phyloP scores from a whole-genome alignment of 441 rosid genomes.

The Melastoma candidum region DNA sequence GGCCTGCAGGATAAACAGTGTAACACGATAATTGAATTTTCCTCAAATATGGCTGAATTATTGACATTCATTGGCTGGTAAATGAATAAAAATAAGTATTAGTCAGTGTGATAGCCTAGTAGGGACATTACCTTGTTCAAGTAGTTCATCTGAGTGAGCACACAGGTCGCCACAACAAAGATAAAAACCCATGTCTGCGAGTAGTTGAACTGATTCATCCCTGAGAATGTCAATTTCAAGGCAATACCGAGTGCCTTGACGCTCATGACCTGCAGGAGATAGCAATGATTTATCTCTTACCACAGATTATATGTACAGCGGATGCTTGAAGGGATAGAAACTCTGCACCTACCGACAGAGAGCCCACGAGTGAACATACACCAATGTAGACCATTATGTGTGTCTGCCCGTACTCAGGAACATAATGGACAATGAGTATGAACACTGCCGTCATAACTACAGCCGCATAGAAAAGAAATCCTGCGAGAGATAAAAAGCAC shows the following conservation, averaged over 20 bases:
- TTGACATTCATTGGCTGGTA: too few species aligned
- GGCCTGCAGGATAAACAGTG: conserved; percentile 29
- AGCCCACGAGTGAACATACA: conserved; percentile 62
- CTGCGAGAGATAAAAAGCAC: conserved; percentile 19
- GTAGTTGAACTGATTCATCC: conserved; percentile 51
- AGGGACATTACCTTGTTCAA: conserved; percentile 43
- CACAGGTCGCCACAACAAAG: conserved; percentile 43
- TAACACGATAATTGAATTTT: too few species aligned
- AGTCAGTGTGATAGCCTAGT: neutral
- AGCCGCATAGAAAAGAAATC: conserved; percentile 54
- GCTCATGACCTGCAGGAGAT: conserved; percentile 51
- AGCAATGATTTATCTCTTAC: conserved; percentile 6
- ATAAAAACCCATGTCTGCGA: conserved; percentile 68
- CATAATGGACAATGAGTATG: conserved; percentile 32
- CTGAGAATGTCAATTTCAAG: conserved; percentile 56
- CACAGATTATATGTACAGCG: neutral
- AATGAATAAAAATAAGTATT: too few species aligned
- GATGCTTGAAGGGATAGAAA: neutral
- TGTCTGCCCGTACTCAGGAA: conserved; percentile 60
- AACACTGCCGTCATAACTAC: conserved; percentile 42
- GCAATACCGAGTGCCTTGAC: conserved; percentile 72
- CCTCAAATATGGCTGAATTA: too few species aligned
- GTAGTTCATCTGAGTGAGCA: conserved; percentile 59
- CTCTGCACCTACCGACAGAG: conserved; percentile 46
- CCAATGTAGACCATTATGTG: conserved; percentile 65